phyloP scores from a whole-genome alignment of 768 basidiomycete genomes.

The Mrakia blollopis region DNA sequence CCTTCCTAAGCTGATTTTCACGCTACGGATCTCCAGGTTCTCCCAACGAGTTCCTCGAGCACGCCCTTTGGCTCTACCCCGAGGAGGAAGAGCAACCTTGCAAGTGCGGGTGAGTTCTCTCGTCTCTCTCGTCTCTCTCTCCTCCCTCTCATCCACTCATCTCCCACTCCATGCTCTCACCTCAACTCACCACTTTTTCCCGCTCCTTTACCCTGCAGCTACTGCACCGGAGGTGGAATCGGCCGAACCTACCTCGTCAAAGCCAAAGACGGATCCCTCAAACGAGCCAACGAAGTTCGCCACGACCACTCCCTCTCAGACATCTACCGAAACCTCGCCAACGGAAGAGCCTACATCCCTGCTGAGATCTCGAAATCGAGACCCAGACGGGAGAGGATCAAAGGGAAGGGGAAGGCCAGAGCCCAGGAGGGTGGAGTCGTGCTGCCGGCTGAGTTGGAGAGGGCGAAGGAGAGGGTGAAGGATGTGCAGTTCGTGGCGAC shows the following conservation, averaged over 20 bases:
- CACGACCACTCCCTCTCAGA: neutral
- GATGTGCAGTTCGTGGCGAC: neutral
- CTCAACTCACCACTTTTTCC: neutral
- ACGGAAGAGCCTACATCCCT: constrained; percentile 1
- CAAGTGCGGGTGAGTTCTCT: neutral
- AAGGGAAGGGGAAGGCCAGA: neutral
- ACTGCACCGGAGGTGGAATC: constrained; percentile 3
- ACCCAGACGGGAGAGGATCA: neutral
- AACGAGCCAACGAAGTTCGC: neutral
- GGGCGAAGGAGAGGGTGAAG: neutral
- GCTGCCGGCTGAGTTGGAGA: neutral
- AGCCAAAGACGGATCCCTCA: neutral
- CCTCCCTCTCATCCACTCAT: neutral
- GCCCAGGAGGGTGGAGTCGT: neutral
- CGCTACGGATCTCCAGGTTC: neutral
- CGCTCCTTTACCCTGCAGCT: neutral
- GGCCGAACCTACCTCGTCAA: constrained; percentile 1
- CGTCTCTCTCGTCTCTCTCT: neutral
- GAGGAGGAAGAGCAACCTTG: neutral
- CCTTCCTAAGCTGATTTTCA: neutral
- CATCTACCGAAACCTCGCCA: neutral
- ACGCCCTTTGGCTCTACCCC: neutral
- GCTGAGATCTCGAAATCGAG: neutral
- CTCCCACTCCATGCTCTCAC: too few relatives aligned
- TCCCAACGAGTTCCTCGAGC: neutral